Conservation (phyloP, 371 early-diverging fungal species). For the Paraphysoderma sedebokerense region DNA sequence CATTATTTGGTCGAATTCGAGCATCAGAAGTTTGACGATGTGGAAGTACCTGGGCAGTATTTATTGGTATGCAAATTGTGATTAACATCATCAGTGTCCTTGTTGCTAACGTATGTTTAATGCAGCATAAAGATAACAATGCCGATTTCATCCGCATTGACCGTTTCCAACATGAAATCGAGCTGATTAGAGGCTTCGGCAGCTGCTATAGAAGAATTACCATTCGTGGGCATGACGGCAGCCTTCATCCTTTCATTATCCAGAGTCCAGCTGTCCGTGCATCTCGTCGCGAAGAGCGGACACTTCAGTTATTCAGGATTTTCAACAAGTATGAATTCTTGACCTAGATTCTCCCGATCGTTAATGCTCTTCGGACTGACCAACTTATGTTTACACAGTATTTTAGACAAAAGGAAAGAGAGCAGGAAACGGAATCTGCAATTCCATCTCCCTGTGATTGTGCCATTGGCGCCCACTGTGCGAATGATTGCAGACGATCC, state of each 20-base stretch:
- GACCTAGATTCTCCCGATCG: not conserved
- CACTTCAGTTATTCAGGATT: slow-evolving; percentile 79
- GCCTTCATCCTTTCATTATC: slow-evolving; percentile 68
- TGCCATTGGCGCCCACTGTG: slow-evolving; percentile 83
- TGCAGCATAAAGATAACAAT: slow-evolving; percentile 51
- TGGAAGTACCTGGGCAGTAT: slow-evolving; percentile 96
- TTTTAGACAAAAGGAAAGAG: slow-evolving; percentile 57
- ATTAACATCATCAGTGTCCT: slow-evolving; percentile 4
- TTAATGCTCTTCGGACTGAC: not conserved
- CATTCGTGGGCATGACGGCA: slow-evolving; percentile 84
- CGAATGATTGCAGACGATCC: slow-evolving; percentile 83
- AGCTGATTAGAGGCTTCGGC: slow-evolving; percentile 55
- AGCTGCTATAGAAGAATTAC: slow-evolving; percentile 57
- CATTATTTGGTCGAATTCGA: slow-evolving; percentile 93
- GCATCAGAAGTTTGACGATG: slow-evolving; percentile 91
- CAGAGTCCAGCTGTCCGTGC: slow-evolving; percentile 78
- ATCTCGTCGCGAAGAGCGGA: slow-evolving; percentile 80
- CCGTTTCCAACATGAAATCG: slow-evolving; percentile 78
- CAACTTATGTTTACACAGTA: slow-evolving; percentile 13
- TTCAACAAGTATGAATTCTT: slow-evolving; percentile 40
- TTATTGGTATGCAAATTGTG: slow-evolving; percentile 27
- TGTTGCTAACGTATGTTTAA: not conserved
- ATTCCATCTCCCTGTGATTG: slow-evolving; percentile 81
- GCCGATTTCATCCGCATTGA: slow-evolving; percentile 88
- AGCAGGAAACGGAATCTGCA: slow-evolving; percentile 57